Base-by-base conservation (phyloP, 768 basidiomycete genomes). In the Calocybe indica region DNA sequence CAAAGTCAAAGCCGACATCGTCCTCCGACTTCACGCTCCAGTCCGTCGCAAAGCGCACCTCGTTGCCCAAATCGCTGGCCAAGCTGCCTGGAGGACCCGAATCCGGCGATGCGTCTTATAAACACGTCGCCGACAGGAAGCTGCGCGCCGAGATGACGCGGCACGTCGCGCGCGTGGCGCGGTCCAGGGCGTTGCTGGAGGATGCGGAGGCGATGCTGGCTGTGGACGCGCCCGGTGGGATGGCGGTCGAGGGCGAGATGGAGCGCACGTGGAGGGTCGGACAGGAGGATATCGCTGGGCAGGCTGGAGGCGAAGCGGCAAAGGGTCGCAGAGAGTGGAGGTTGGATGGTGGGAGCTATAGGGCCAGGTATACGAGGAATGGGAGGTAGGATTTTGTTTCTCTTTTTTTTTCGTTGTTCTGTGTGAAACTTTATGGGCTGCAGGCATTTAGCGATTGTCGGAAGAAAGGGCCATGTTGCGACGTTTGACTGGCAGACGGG, bases 401-500 rank as follows among this genome's bases (percentile, higher is more conserved):
- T 32, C 6, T 45, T 34, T 39, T 38, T 22, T 30, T 48, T 36
- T 48, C 28, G 5, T 7, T 35, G 28, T 35, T 22, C 43, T 40
- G 38, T 15, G 14, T 31, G 29, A 38, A 46, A 13, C 43, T 40
- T 33, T 45, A 32, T 7, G 33, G 55, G 32, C 31, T 8, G 1
- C 48, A 90, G 93, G 63, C 85, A 95, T 64, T 62, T 97, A 46
- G 94, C 92, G 0, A 82, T 97, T 53, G 88, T 80, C 0, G 92
- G 92, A 5, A 76, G 74, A 9, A 74, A 72, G 32, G 94, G 96
- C 0, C 92, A 96, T 67, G 82, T 92, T 12, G 89, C 92, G 2
- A 89, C 92, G 0, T 94, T 97, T 56, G 93, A 98, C 63, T 93
- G 90, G 90, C 83, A 88, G 61, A 82, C 86, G 0, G 92, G 92